phyloP scores from a whole-genome alignment of 179 eudicot genomes.

The Actinidia chinensis region DNA sequence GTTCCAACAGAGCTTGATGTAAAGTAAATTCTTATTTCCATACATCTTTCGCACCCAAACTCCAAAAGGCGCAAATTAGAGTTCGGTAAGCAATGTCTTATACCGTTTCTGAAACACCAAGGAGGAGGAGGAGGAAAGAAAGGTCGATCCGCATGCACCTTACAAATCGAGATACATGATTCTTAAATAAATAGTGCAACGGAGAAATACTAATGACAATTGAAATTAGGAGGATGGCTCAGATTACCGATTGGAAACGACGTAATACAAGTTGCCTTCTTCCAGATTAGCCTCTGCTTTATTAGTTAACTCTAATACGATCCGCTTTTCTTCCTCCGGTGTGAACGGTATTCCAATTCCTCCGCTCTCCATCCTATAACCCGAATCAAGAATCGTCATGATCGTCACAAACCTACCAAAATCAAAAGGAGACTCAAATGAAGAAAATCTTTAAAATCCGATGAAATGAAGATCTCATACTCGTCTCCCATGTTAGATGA shows the following conservation, averaged over 20 bases:
- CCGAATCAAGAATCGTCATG: slow-evolving; percentile 64
- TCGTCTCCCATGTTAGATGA: neutral
- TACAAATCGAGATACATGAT: neutral
- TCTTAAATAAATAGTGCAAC: neutral
- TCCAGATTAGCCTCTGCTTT: slow-evolving; percentile 56
- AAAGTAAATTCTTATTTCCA: neutral
- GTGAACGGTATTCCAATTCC: slow-evolving; percentile 40
- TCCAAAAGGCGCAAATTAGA: neutral
- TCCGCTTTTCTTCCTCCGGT: slow-evolving; percentile 60
- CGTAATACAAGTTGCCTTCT: slow-evolving; percentile 66
- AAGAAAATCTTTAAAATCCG: neutral
- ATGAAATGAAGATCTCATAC: neutral
- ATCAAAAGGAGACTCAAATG: neutral
- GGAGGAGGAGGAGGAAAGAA: no score
- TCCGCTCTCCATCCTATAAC: slow-evolving; percentile 48
- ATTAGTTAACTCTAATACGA: slow-evolving; percentile 46
- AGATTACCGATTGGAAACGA: slow-evolving; percentile 57
- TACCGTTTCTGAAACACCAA: neutral
- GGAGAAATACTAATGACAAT: neutral
- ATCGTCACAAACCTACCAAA: neutral
- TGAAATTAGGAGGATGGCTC: neutral
- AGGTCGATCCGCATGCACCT: neutral
- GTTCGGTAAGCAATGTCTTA: neutral
- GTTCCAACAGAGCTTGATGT: neutral
- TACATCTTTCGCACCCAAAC: neutral